These are phyloP conservation scores for Salvia sclarea DNA, from an alignment of 305 asterid species.

Conservation along the genomic window DNA sequence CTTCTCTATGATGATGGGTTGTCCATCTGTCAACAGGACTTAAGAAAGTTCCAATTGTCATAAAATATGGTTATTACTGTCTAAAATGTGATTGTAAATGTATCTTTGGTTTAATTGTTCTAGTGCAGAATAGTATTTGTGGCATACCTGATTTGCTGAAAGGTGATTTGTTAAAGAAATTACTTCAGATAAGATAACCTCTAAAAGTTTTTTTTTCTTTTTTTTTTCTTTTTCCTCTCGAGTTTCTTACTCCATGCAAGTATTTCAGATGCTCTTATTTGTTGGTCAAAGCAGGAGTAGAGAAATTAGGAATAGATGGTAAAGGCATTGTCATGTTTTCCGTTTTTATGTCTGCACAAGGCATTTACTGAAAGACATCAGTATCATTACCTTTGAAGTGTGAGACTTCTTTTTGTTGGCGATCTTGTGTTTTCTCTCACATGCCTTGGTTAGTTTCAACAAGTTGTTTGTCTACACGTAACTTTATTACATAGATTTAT, in stretches of 20 bases:
- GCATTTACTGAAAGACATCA: background rate
- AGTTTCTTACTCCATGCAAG: background rate
- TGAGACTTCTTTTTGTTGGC: background rate
- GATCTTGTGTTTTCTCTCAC: background rate
- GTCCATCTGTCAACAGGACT: conserved; percentile 6
- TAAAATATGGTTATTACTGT: conserved; percentile 5
- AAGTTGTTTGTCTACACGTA: background rate
- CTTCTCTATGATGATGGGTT: conserved; percentile 20
- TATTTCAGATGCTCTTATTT: background rate
- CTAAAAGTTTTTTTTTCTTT: background rate
- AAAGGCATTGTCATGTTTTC: background rate
- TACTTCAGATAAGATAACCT: background rate
- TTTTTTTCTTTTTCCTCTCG: too few relatives aligned
- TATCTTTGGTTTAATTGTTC: conserved; percentile 18
- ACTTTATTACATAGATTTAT: background rate
- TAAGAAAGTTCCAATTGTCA: conserved; percentile 7
- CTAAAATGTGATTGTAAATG: conserved; percentile 14
- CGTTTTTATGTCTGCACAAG: background rate
- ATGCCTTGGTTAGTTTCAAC: background rate
- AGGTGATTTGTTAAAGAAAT: background rate
- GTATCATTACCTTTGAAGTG: background rate
- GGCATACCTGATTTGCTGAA: background rate
- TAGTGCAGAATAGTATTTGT: background rate
- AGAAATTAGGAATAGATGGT: background rate
- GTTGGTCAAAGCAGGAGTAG: conserved; percentile 3